Evolutionary conservation across 805 yeast species (phyloP).

Genomic region (Yamadazyma laniorum): DNA sequence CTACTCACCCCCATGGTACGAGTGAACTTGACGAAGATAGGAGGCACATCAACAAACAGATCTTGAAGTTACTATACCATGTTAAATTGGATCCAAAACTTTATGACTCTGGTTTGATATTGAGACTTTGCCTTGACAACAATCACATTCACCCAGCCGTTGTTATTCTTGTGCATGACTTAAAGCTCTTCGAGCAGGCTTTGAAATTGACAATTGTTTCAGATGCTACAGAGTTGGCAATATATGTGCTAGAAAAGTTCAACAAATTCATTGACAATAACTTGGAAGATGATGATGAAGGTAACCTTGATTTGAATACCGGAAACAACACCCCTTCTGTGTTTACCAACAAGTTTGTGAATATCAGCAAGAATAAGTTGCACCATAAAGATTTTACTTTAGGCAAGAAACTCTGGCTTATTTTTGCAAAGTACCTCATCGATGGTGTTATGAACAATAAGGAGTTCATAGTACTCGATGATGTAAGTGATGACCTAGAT

Average conservation of each 20-base stretch:
- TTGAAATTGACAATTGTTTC: slow-evolving; percentile 67
- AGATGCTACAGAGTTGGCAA: slow-evolving; percentile 55
- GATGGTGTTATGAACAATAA: slow-evolving; percentile 26
- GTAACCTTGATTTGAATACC: slow-evolving; percentile 3
- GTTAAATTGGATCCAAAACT: slow-evolving; percentile 21
- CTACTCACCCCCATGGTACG: slow-evolving; percentile 7
- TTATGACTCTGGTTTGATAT: slow-evolving; percentile 71
- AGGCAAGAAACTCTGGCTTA: slow-evolving; percentile 72
- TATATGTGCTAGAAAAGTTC: slow-evolving; percentile 32
- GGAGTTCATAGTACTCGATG: slow-evolving; percentile 16
- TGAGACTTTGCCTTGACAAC: slow-evolving; percentile 67
- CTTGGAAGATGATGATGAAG: slow-evolving; percentile 8
- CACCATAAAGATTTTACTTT: slow-evolving; percentile 37
- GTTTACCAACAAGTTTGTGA: slow-evolving; percentile 32
- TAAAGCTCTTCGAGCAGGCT: slow-evolving; percentile 77
- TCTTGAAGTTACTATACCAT: slow-evolving; percentile 29
- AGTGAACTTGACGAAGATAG: neutral
- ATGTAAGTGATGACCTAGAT: slow-evolving; percentile 12
- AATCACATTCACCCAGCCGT: slow-evolving; percentile 65
- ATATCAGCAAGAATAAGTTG: slow-evolving; percentile 27
- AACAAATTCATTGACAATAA: slow-evolving; percentile 22
- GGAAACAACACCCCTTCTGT: slow-evolving; percentile 6
- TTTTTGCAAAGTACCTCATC: slow-evolving; percentile 54
- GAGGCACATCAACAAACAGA: slow-evolving; percentile 22
- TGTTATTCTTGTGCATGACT: slow-evolving; percentile 59